phyloP scores from a whole-genome alignment of 2,329 filamentous ascomycete genomes.

The Aspergillus pseudoviridinutans region DNA sequence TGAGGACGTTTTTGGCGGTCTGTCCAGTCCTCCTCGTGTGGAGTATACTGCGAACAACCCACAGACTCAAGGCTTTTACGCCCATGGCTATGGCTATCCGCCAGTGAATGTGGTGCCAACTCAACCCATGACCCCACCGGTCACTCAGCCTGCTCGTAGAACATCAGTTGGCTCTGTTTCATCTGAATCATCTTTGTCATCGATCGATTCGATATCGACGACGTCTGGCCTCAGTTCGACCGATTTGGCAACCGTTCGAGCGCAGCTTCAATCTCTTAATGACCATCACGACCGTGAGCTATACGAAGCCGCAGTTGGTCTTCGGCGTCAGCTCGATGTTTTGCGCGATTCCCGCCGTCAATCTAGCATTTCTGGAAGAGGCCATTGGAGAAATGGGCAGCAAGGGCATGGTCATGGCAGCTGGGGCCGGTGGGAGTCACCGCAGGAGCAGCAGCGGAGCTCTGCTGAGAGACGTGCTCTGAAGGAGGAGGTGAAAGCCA shows the following conservation, averaged over 20 bases:
- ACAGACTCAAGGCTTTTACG: constrained; percentile 11
- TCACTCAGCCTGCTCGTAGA: constrained; percentile 21
- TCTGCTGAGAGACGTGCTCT: constrained; percentile 26
- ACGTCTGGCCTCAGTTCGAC: constrained; percentile 34
- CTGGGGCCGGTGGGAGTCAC: constrained; percentile 36
- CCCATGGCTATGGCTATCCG: constrained; percentile 7
- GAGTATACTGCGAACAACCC: constrained; percentile 13
- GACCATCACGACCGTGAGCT: constrained; percentile 35
- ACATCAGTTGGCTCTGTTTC: constrained; percentile 26
- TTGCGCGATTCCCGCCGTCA: constrained; percentile 34
- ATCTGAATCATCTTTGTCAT: constrained; percentile 34
- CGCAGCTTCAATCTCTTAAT: constrained; percentile 31
- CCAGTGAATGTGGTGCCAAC: background rate
- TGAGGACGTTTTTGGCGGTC: constrained; percentile 17
- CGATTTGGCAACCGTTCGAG: constrained; percentile 33
- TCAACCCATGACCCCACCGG: constrained; percentile 1
- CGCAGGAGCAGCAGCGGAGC: constrained; percentile 29
- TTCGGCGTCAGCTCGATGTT: constrained; percentile 31
- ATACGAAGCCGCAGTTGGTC: constrained; percentile 32
- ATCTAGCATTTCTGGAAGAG: constrained; percentile 19
- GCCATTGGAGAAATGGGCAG: constrained; percentile 16
- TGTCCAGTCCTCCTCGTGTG: constrained; percentile 7
- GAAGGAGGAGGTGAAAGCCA: constrained; percentile 36
- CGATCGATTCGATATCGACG: constrained; percentile 35
- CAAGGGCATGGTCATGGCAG: constrained; percentile 16